Conservation (phyloP, 257 asterid genomes). For the Solanum megistacrolobum region DNA sequence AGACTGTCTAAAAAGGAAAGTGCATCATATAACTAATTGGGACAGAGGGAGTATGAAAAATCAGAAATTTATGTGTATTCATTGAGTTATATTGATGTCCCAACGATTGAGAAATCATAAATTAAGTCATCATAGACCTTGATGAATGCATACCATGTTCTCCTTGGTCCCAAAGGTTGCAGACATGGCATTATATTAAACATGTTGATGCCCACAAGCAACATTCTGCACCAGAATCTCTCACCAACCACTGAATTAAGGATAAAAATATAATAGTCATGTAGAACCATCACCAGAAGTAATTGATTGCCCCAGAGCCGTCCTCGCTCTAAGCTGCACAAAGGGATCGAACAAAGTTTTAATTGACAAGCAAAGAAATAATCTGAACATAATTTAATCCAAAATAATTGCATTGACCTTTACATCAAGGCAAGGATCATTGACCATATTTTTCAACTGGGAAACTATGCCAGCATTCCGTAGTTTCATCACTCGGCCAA, state of each 20-base stretch:
- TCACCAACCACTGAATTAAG: background rate
- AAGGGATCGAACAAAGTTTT: slow-evolving; percentile 2
- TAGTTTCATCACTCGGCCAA: slow-evolving; percentile 42
- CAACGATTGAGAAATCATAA: slow-evolving; percentile 4
- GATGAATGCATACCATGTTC: slow-evolving; percentile 18
- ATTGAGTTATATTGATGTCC: background rate
- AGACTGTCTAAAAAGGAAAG: background rate
- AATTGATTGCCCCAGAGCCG: slow-evolving; percentile 49
- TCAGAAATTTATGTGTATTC: background rate
- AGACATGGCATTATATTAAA: slow-evolving; percentile 1
- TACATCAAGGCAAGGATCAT: slow-evolving; percentile 85
- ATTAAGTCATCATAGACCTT: background rate
- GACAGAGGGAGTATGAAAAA: background rate
- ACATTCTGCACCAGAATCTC: slow-evolving; percentile 9
- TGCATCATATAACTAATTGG: background rate
- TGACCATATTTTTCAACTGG: slow-evolving; percentile 58
- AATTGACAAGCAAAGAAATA: slow-evolving; percentile 2
- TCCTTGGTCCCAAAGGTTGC: slow-evolving; percentile 7
- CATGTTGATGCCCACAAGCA: slow-evolving; percentile 18
- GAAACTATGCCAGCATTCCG: slow-evolving; percentile 51
- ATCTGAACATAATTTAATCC: background rate
- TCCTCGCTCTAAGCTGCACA: slow-evolving; percentile 64
- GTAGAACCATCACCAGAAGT: slow-evolving; percentile 44
- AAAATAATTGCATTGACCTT: slow-evolving; percentile 39
- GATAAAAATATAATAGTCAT: slow-evolving; percentile 19